Base-by-base conservation (phyloP, 2,329 filamentous ascomycete genomes). In the Colletotrichum sp. region DNA sequence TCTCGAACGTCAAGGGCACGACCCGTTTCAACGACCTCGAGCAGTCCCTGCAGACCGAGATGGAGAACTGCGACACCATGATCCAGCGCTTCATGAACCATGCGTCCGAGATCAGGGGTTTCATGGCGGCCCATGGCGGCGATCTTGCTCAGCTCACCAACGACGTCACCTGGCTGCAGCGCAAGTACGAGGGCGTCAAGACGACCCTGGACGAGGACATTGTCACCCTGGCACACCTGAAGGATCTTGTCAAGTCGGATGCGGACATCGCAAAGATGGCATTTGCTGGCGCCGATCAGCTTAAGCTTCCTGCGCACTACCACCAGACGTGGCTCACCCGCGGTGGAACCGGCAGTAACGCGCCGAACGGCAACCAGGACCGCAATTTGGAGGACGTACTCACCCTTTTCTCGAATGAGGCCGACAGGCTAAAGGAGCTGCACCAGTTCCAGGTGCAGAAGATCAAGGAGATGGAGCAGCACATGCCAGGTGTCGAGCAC, bases 11-110 rank as follows among this genome's bases (percentile, higher is more conserved):
- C 76, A 92, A 95, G 68, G 94, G 94, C 18, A 98, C 96, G 1
- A 98, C 96, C 5, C 95, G 97, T 77, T 98, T 97, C 87, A 95
- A 96, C 82, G 96, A 98, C 84, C 93, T 98, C 32, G 92, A 95
- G 76, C 94, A 96, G 79, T 92, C 95, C 34, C 88, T 98, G 18
- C 95, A 98, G 82, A 91, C 92, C 77, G 88, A 95, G 79, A 94
- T 99, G 77, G 92, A 95, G 77, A 86, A 89, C 12, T 92, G 98
- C 78, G 96, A 99, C 84, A 91, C 91, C 74, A 92, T 93, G 78
- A 96, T 99, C 80, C 92, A 95, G 80, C 90, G 90, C 70, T 95
- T 97, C 82, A 96, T 98, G 81, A 90, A 90, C 75, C 93, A 94
- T 84, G 93, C 95, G 82, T 92, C 94, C 79, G 92, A 98, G 79